A percentile compares a stretch with the other conserved stretches of the same genome.
Conservation (phyloP, 2,329 filamentous ascomycete species). For the Fusarium temperatum region DNA sequence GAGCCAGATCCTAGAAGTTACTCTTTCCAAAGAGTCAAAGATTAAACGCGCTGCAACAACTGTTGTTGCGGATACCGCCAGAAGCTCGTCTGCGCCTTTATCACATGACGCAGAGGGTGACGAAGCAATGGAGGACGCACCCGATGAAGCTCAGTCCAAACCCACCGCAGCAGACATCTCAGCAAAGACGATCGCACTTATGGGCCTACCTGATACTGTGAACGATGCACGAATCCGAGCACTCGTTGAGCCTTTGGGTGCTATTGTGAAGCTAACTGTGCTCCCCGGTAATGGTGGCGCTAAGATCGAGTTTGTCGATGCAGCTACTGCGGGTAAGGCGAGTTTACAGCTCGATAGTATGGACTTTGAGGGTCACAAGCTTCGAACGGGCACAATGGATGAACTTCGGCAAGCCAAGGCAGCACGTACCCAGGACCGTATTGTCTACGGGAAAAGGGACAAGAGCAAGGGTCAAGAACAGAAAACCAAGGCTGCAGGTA, state of each 20-base stretch:
- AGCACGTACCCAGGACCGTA: slow-evolving; percentile 47
- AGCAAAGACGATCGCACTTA: slow-evolving; percentile 79
- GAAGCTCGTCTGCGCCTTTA: slow-evolving; percentile 49
- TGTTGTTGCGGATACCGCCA: slow-evolving; percentile 44
- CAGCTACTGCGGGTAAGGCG: slow-evolving; percentile 76
- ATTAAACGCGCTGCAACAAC: slow-evolving; percentile 64
- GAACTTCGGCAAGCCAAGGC: slow-evolving; percentile 64
- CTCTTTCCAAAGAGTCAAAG: slow-evolving; percentile 64
- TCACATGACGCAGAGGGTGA: slow-evolving; percentile 51
- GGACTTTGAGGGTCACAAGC: slow-evolving; percentile 62
- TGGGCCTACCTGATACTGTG: slow-evolving; percentile 91
- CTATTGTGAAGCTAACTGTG: slow-evolving; percentile 78
- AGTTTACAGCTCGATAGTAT: slow-evolving; percentile 66
- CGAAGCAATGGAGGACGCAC: slow-evolving; percentile 49
- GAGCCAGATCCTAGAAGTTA: slow-evolving; percentile 73
- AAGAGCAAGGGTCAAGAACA: slow-evolving; percentile 43
- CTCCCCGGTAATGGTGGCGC: slow-evolving; percentile 86
- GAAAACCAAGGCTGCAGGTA: slow-evolving; percentile 18
- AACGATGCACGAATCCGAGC: slow-evolving; percentile 84
- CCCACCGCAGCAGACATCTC: slow-evolving; percentile 60
- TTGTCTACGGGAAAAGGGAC: slow-evolving; percentile 43
- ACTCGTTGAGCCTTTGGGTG: slow-evolving; percentile 75
- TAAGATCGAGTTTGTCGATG: slow-evolving; percentile 81
- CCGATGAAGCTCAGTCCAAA: slow-evolving; percentile 26
- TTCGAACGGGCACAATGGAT: slow-evolving; percentile 63